A percentile compares a stretch with the other conserved stretches of the same genome.
Evolutionary conservation across 768 basidiomycete species (phyloP).

Genomic region (Polyporus arcularius): DNA sequence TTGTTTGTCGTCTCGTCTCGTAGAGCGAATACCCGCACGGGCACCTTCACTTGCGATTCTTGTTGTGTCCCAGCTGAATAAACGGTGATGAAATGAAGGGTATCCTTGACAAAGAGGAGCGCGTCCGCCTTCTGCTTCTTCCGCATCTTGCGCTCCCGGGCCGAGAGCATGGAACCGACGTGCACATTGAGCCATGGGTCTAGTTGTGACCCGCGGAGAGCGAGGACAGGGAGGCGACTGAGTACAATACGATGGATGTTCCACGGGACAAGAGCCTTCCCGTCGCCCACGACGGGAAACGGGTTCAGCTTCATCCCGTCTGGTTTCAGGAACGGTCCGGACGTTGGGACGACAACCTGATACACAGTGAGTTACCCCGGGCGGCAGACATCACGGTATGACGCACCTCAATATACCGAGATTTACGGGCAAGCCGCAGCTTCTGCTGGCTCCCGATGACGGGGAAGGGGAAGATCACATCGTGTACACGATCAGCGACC

Average conservation of each 20-base stretch:
- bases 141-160: constrained; percentile 27
- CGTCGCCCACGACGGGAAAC: constrained; percentile 30
- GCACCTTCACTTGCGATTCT: constrained; percentile 11
- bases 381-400: background rate
- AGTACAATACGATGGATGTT: constrained; percentile 44
- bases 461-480: constrained; percentile 45
- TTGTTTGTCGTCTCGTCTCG: constrained; percentile 16
- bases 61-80: constrained; percentile 23
- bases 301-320: constrained; percentile 24
- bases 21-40: constrained; percentile 24
- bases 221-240: constrained; percentile 35
- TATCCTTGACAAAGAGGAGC: constrained; percentile 35
- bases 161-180: constrained; percentile 33
- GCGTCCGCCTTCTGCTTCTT: constrained; percentile 28
- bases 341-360: constrained; percentile 31
- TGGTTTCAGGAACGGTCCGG: constrained; percentile 18
- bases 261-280: constrained; percentile 24
- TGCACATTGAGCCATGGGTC: constrained; percentile 36
- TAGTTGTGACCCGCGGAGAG: constrained; percentile 17
- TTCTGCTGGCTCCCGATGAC: constrained; percentile 38
- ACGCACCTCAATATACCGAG: constrained; percentile 45
- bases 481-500: constrained; percentile 29
- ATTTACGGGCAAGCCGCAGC: constrained; percentile 55
- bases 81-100: constrained; percentile 31
- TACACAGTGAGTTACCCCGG: constrained; percentile 21